A percentile compares a stretch with the other conserved stretches of the same genome.
phyloP scores from a whole-genome alignment of 345 rosid species.

The Populus pruinosa region DNA sequence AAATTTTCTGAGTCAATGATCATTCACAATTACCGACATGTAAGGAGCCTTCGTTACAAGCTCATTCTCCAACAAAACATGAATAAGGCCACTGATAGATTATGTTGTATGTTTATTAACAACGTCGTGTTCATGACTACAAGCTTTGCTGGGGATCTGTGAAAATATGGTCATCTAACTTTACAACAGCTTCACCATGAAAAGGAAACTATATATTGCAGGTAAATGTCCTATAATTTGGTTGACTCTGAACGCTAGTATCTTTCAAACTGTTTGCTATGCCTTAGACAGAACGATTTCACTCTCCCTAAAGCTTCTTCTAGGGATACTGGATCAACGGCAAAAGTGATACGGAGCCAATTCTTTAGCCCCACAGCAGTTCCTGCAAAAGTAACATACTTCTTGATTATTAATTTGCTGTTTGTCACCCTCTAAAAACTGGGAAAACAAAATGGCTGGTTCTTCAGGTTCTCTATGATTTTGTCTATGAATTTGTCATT shows the following conservation, averaged over 20 bases:
- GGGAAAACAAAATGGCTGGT: neutral
- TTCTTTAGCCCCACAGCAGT: slow-evolving; percentile 75
- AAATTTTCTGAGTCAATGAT: too few species aligned
- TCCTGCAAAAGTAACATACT: slow-evolving; percentile 40
- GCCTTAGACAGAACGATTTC: slow-evolving; percentile 62
- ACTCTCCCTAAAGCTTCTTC: slow-evolving; percentile 72
- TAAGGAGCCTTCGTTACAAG: too few species aligned
- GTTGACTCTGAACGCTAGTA: neutral
- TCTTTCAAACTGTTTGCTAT: slow-evolving; percentile 32
- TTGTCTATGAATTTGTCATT: neutral
- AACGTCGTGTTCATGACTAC: too few species aligned
- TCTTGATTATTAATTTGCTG: neutral
- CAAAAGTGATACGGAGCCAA: slow-evolving; percentile 84
- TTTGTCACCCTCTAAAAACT: neutral
- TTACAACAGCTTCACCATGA: too few species aligned
- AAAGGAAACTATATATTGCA: too few species aligned
- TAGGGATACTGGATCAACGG: slow-evolving; percentile 60
- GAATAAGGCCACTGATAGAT: too few species aligned
- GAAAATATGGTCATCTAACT: neutral
- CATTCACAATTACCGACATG: too few species aligned
- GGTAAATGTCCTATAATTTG: neutral
- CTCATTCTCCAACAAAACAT: too few species aligned
- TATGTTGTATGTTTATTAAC: too few species aligned
- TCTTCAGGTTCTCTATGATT: neutral
- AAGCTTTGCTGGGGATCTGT: neutral